A percentile compares a stretch with the other conserved stretches of the same genome.
These are phyloP conservation scores for Brettanomyces naardenensis DNA, from an alignment of 805 yeast genomes.

Conservation along the genomic window DNA sequence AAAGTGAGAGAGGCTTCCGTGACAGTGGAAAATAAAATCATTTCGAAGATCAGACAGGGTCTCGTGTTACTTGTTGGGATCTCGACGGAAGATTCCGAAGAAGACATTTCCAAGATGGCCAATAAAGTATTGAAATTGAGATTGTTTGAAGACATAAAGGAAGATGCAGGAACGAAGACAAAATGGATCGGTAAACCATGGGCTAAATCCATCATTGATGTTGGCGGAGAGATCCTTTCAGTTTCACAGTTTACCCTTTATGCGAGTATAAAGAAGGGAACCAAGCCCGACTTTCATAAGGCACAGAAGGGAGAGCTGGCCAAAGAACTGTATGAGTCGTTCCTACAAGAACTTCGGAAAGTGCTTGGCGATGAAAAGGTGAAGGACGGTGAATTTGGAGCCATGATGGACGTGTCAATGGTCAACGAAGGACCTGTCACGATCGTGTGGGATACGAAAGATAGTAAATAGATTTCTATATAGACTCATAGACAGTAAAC, in stretches of 20 bases:
- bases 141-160: constrained; percentile 54
- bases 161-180: constrained; percentile 33
- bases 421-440: constrained; percentile 95
- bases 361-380: constrained; percentile 61
- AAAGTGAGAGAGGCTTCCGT: constrained; percentile 87
- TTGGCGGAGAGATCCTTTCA: constrained; percentile 66
- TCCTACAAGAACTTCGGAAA: constrained; percentile 37
- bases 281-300: constrained; percentile 89
- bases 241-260: constrained; percentile 90
- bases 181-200: constrained; percentile 63
- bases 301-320: constrained; percentile 78
- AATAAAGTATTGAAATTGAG: constrained; percentile 58
- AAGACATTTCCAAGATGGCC: constrained; percentile 63
- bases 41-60: constrained; percentile 74
- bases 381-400: constrained; percentile 88
- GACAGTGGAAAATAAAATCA: constrained; percentile 60
- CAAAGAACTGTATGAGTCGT: constrained; percentile 39
- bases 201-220: constrained; percentile 62
- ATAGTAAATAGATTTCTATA: constrained; percentile 15
- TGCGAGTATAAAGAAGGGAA: constrained; percentile 81
- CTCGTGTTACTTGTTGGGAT: constrained; percentile 80
- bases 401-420: constrained; percentile 90
- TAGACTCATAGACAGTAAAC: neutral
- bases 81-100: constrained; percentile 64
- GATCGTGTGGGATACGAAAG: constrained; percentile 66